phyloP scores from a whole-genome alignment of 208 protist species.

The Sergeia podlipaevii region DNA sequence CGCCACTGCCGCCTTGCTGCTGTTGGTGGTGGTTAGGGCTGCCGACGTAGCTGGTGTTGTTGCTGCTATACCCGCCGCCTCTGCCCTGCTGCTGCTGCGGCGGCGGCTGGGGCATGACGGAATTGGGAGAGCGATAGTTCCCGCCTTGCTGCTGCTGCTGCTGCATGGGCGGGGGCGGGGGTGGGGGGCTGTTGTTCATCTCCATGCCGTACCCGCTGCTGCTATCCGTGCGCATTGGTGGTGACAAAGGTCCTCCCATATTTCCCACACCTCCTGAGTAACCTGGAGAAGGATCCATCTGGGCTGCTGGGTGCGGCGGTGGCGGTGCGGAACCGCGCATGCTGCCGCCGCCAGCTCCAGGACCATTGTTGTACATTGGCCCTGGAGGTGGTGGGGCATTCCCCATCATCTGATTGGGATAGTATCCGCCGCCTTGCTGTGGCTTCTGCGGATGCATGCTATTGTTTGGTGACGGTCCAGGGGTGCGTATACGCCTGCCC shows the following conservation, averaged over 20 bases:
- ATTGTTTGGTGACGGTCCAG: slow-evolving; percentile 1
- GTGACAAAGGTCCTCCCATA: too few species aligned
- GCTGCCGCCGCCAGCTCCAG: slow-evolving; percentile 1
- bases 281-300: too few species aligned
- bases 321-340: too few species aligned
- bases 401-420: too few species aligned
- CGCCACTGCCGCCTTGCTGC: neutral
- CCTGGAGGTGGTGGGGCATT: too few species aligned
- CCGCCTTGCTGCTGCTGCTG: neutral
- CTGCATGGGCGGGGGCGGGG: neutral
- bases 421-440: neutral
- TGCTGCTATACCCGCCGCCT: slow-evolving; percentile 9
- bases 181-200: neutral
- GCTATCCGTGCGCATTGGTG: neutral
- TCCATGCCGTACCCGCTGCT: slow-evolving; percentile 3
- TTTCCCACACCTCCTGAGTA: too few species aligned
- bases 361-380: too few species aligned
- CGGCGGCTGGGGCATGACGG: slow-evolving; percentile 1
- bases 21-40: too few species aligned
- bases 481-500: too few species aligned
- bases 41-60: slow-evolving; percentile 20
- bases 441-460: neutral
- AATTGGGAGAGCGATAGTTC: slow-evolving; percentile 7
- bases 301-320: too few species aligned
- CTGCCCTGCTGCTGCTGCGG: slow-evolving; percentile 10